Evolutionary conservation across 1,284 basidiomycete species (phyloP).

Genomic region (Fistulina hepatica): DNA sequence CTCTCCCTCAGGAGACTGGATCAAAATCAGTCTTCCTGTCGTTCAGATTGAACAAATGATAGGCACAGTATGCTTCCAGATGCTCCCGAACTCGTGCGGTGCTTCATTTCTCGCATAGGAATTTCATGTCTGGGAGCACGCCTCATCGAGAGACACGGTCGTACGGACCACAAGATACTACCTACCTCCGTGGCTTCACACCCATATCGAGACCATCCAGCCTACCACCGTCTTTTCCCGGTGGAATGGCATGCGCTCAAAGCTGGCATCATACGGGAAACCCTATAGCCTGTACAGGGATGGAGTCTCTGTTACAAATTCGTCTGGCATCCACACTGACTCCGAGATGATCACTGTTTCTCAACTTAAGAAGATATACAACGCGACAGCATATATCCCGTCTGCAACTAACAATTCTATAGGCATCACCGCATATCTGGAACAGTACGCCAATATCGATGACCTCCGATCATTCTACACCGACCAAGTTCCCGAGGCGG

Average conservation of each 20-base stretch:
- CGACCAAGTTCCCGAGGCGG: conserved; percentile 35
- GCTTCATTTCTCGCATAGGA: conserved; percentile 28
- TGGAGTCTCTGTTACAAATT: conserved; percentile 12
- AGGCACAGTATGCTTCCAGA: conserved; percentile 39
- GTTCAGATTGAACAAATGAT: conserved; percentile 56
- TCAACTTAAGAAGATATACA: conserved; percentile 42
- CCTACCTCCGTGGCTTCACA: conserved; percentile 48
- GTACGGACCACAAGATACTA: conserved; percentile 64
- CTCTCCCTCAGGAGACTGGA: conserved; percentile 61
- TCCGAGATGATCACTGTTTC: conserved; percentile 40
- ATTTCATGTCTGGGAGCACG: conserved; percentile 53
- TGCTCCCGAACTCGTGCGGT: conserved; percentile 5
- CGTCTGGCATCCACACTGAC: conserved; percentile 34
- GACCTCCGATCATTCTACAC: conserved; percentile 44
- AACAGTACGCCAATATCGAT: conserved; percentile 42
- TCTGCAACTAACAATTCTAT: conserved; percentile 35
- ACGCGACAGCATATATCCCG: conserved; percentile 33
- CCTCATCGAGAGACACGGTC: conserved; percentile 36
- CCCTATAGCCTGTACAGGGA: background rate
- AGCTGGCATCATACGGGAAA: conserved; percentile 19
- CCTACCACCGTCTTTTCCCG: conserved; percentile 66
- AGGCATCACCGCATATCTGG: conserved; percentile 45
- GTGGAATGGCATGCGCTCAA: conserved; percentile 34
- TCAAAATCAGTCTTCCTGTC: conserved; percentile 49
- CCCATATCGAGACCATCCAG: conserved; percentile 60